phyloP scores from a whole-genome alignment of 805 yeast species.

The Wickerhamiella parazyma region DNA sequence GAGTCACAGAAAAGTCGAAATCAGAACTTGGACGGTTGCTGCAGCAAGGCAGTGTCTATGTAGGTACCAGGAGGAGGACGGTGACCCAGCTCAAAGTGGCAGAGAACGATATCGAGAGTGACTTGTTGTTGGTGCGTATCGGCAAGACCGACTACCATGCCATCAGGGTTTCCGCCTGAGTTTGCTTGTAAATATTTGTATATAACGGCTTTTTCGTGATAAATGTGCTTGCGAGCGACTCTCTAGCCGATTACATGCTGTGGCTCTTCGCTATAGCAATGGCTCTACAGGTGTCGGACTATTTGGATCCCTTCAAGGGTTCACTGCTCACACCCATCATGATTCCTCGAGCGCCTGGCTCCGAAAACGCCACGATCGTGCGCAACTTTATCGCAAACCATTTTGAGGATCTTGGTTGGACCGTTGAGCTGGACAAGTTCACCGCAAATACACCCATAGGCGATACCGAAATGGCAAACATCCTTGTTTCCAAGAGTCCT shows the following conservation, averaged over 20 bases:
- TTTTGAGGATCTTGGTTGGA: slow-evolving; percentile 25
- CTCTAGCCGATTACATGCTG: background rate
- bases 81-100: slow-evolving; percentile 39
- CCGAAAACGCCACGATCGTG: slow-evolving; percentile 13
- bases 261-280: background rate
- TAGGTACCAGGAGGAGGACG: slow-evolving; percentile 44
- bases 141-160: slow-evolving; percentile 45
- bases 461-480: slow-evolving; percentile 24
- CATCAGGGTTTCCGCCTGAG: too few species aligned
- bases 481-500: slow-evolving; percentile 19
- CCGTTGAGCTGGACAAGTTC: slow-evolving; percentile 22
- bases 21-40: slow-evolving; percentile 50
- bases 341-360: slow-evolving; percentile 18
- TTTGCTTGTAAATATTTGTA: too few species aligned
- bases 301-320: slow-evolving; percentile 15
- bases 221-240: too few species aligned
- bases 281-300: background rate
- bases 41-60: slow-evolving; percentile 56
- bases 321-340: slow-evolving; percentile 17
- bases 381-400: slow-evolving; percentile 18
- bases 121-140: slow-evolving; percentile 46
- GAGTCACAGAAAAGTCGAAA: slow-evolving; percentile 29
- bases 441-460: slow-evolving; percentile 29
- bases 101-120: slow-evolving; percentile 41
- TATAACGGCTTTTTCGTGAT: too few species aligned